Evolutionary conservation across 1,284 basidiomycete genomes (phyloP).

Genomic region (Ganoderma lingzhi): DNA sequence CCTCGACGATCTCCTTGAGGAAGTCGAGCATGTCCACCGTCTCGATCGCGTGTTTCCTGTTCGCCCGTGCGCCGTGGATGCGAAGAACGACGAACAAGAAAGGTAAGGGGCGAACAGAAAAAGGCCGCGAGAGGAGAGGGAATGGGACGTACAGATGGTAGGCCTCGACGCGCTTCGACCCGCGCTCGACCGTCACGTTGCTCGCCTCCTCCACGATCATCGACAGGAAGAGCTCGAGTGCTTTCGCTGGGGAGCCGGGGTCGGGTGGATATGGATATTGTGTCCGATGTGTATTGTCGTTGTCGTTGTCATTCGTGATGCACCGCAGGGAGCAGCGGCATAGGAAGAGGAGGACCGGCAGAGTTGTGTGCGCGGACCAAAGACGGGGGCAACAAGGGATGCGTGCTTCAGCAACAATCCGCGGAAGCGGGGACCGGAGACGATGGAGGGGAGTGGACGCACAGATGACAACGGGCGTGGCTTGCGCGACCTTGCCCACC

Average conservation of each 20-base stretch:
- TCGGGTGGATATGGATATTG: background rate
- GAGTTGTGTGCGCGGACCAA: background rate
- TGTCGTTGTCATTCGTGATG: background rate
- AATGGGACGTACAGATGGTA: conserved; percentile 88
- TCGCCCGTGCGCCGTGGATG: background rate
- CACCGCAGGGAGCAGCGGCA: background rate
- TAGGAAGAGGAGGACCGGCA: background rate
- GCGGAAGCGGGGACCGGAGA: background rate
- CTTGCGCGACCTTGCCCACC: conserved; percentile 98
- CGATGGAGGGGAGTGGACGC: conserved; percentile 46
- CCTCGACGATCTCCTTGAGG: conserved; percentile 93
- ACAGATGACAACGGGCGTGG: conserved; percentile 98
- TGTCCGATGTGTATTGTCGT: background rate
- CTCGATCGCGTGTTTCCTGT: conserved; percentile 93
- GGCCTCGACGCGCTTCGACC: conserved; percentile 91
- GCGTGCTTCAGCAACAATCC: background rate
- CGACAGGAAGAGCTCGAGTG: conserved; percentile 93
- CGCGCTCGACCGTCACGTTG: conserved; percentile 83
- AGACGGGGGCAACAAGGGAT: background rate
- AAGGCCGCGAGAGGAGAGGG: background rate
- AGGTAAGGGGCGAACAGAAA: conserved; percentile 1
- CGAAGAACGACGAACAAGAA: background rate
- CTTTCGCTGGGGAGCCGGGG: conserved; percentile 76
- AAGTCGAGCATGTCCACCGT: conserved; percentile 94
- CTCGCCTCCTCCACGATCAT: conserved; percentile 87